Conservation (phyloP, 106 monocot genomes). For the Acorus gramineus region DNA sequence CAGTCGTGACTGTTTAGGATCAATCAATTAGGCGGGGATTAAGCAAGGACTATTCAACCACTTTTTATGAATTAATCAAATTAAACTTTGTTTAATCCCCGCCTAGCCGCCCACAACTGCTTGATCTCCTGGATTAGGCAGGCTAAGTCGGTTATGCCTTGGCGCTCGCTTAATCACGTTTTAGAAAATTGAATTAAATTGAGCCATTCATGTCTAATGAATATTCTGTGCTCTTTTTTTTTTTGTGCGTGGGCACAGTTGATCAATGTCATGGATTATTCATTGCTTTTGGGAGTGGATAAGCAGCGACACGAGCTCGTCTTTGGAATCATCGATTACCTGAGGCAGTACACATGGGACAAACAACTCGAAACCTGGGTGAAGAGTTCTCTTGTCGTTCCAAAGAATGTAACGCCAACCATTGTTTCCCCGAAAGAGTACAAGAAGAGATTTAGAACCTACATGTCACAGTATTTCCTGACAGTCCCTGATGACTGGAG, state of each 20-base stretch:
- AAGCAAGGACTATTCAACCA: no score
- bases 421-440: slow-evolving; percentile 92
- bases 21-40: no score
- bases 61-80: no score
- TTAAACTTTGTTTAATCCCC: no score
- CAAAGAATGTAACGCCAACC: slow-evolving; percentile 77
- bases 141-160: no score
- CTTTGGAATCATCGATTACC: slow-evolving; percentile 98
- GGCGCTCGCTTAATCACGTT: no score
- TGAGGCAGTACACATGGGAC: slow-evolving; percentile 98
- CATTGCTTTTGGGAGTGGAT: slow-evolving; percentile 90
- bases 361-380: slow-evolving; percentile 96
- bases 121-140: no score
- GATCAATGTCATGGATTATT: slow-evolving; percentile 98
- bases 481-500: slow-evolving; percentile 71
- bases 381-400: slow-evolving; percentile 77
- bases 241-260: slow-evolving; percentile 32
- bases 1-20: no score
- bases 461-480: slow-evolving; percentile 73
- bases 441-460: slow-evolving; percentile 91
- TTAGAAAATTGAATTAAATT: no score
- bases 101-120: no score
- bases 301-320: slow-evolving; percentile 62
- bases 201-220: no score
- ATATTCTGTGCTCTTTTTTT: not conserved